Base-by-base conservation (phyloP, 768 basidiomycete species). In the Suillus placidus region DNA sequence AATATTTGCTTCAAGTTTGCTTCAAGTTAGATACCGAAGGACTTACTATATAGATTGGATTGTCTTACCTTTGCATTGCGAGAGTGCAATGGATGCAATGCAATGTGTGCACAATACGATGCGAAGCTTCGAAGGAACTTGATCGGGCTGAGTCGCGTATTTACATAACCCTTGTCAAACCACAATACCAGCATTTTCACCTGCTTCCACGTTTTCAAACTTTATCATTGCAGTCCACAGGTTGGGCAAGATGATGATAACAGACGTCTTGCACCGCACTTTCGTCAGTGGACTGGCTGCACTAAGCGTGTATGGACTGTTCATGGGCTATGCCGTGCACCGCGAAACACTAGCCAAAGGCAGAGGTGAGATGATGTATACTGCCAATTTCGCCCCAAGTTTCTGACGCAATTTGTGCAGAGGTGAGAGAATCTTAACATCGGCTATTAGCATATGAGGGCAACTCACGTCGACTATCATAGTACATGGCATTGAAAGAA, bases 291-390 rank as follows among this genome's bases (percentile, higher is more conserved):
- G 76, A 49, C 76, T 77, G 30, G 68, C 72, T 18, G 68, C 51
- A 30, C 69, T 77, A 55, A 74, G 67, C 18, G 40, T 74, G 12
- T 77, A 77, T 32, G 76, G 76, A 47, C 13, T 77, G 23, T 77
- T 76, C 65, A 56, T 77, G 40, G 76, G 77, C 16, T 76, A 75
- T 64, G 72, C 73, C 20, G 73, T 77, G 12, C 76, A 77, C 32
- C 68, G 60, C 12, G 76, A 77, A 34, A 71, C 77, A 55, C 72
- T 77, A 67, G 34, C 66, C 58, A 77, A 74, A 65, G 76, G 76
- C 30, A 71, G 64, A 74, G 76, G 76, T 77, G 38, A 32, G 77
- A 65, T 23, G 13, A 16, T 47, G 14, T 55, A 6, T 47, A 38
- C 9, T 45, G 18, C 42, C 18, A 20, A 12, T 60, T 18, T 40